Conservation (phyloP, 2,329 filamentous ascomycete genomes). For the Sporothrix mexicana region DNA sequence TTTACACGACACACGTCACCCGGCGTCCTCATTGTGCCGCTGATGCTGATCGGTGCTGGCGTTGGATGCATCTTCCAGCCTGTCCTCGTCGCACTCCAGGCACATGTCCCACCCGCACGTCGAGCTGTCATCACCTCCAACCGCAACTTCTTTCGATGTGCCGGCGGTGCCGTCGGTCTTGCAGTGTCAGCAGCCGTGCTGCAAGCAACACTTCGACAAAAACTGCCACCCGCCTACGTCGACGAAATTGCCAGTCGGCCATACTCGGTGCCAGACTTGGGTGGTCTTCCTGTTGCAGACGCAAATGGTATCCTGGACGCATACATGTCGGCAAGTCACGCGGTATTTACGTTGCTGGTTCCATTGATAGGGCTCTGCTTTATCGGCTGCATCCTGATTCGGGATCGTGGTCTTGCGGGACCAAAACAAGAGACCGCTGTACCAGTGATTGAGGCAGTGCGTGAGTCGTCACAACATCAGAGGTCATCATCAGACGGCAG, state of each 20-base stretch:
- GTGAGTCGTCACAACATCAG: neutral
- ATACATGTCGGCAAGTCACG: constrained; percentile 53
- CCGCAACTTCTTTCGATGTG: constrained; percentile 49
- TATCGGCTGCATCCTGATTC: constrained; percentile 57
- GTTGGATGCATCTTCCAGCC: constrained; percentile 48
- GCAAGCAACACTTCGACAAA: constrained; percentile 40
- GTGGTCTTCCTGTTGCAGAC: neutral
- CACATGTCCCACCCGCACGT: constrained; percentile 46
- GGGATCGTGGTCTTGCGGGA: constrained; percentile 52
- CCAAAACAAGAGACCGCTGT: neutral
- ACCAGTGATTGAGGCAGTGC: neutral
- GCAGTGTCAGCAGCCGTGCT: constrained; percentile 44
- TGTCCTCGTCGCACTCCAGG: constrained; percentile 48
- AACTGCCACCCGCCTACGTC: constrained; percentile 33
- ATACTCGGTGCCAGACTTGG: constrained; percentile 40
- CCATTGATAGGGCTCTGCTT: constrained; percentile 60
- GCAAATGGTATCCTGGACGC: constrained; percentile 37
- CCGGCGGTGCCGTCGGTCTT: constrained; percentile 47
- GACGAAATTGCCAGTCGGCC: constrained; percentile 41
- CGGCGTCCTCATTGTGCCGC: constrained; percentile 42
- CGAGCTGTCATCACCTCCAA: constrained; percentile 48
- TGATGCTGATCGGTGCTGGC: constrained; percentile 46
- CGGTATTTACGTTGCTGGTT: constrained; percentile 62
- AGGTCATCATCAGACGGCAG: neutral
- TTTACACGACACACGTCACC: constrained; percentile 41